Evolutionary conservation across 73 alveolate genomes (phyloP), one percentile per base, ranked within the genome.

Genomic region (Stentor roeselii): DNA sequence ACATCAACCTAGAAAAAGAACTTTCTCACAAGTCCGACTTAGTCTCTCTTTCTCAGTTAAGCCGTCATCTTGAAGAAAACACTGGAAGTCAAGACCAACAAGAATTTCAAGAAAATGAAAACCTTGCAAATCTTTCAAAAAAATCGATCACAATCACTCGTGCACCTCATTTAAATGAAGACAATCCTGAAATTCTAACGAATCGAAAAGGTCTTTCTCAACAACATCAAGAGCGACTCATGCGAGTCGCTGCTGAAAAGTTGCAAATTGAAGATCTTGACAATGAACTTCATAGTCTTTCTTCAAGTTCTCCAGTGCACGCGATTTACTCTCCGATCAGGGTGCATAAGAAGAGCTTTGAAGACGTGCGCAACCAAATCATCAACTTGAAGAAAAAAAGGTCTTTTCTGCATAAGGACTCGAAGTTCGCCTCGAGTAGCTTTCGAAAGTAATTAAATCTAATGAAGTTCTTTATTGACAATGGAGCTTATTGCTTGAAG

Each of bases 401-500:
- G 21, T 11, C 30, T 50, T 50, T 21, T 50, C 6, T 50, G 21
- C 67, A 50, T n/a, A n/a, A n/a, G n/a, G n/a, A n/a, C n/a, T n/a
- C n/a, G n/a, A n/a, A n/a, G n/a, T n/a, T n/a, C n/a, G n/a, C n/a
- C n/a, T n/a, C n/a, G n/a, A n/a, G n/a, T n/a, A n/a, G n/a, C n/a
- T n/a, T n/a, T n/a, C n/a, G n/a, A n/a, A n/a, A n/a, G n/a, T n/a
- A n/a, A n/a, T n/a, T 50, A 50, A 50, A 50, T 50, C 6, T 11
- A 11, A 67, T 67, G 80, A 67, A n/a, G 11, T 67, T 30, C n/a
- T 21, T 67, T 30, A 36, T 76, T 14, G 84, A 76, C 34, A 76
- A 76, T 76, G 84, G 84, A 21, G 84, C 75, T 2, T 76, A 39
- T 67, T 36, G 82, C 6, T 36, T 76, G n/a, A 76, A 76, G 34